phyloP scores from a whole-genome alignment of 257 asterid species.

The Striga asiatica region DNA sequence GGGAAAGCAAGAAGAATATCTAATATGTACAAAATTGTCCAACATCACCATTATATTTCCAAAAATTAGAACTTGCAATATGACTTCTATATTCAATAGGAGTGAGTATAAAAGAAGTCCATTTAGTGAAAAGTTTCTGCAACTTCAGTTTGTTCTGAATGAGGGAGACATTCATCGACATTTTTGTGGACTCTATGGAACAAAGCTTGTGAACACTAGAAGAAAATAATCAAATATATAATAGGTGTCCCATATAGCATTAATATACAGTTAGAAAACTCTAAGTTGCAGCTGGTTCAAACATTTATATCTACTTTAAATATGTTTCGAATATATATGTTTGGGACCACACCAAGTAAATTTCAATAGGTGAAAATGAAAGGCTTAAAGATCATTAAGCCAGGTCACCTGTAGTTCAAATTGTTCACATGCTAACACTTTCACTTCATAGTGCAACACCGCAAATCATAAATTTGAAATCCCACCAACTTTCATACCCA shows the following conservation, averaged over 20 bases:
- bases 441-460: background rate
- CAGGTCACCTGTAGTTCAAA: background rate
- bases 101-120: too few relatives aligned
- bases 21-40: too few relatives aligned
- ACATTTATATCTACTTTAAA: background rate
- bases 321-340: background rate
- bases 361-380: background rate
- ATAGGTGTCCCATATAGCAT: background rate
- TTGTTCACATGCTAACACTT: too few relatives aligned
- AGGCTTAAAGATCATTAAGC: background rate
- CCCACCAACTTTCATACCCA: slow-evolving; percentile 4
- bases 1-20: too few relatives aligned
- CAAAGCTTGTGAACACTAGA: too few relatives aligned
- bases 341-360: slow-evolving; percentile 8
- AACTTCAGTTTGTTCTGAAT: background rate
- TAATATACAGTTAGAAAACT: background rate
- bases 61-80: too few relatives aligned
- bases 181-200: background rate
- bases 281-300: background rate
- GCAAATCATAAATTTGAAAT: background rate
- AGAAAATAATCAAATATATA: background rate
- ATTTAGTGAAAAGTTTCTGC: background rate
- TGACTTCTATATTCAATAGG: too few relatives aligned
- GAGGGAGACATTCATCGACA: background rate
- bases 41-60: too few relatives aligned